Conservation (phyloP, 345 rosid genomes). For the Viola odorata region DNA sequence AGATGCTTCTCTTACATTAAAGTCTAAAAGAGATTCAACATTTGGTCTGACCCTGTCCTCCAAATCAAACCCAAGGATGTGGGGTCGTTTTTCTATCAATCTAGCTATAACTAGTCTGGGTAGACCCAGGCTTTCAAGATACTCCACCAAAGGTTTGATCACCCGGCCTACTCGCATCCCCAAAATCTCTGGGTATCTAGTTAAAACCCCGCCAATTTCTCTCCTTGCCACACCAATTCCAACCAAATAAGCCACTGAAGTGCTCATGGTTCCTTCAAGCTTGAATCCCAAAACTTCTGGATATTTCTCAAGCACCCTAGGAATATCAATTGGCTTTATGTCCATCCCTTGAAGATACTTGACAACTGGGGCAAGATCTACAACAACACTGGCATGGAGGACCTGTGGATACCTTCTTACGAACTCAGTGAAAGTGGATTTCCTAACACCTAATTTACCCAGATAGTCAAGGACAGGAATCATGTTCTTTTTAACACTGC, state of each 20-base stretch:
- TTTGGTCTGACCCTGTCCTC: constrained; percentile 58
- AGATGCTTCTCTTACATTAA: constrained; percentile 42
- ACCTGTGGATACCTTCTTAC: constrained; percentile 84
- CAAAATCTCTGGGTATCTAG: constrained; percentile 73
- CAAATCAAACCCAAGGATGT: constrained; percentile 70
- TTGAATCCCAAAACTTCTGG: constrained; percentile 90
- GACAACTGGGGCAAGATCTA: constrained; percentile 88
- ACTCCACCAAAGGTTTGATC: constrained; percentile 81
- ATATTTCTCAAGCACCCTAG: constrained; percentile 83
- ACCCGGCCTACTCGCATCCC: constrained; percentile 90
- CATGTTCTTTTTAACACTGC: constrained; percentile 98
- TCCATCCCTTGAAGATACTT: constrained; percentile 91
- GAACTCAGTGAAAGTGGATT: constrained; percentile 66
- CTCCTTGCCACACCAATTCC: constrained; percentile 91
- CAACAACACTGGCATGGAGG: constrained; percentile 79
- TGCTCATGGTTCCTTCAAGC: constrained; percentile 96
- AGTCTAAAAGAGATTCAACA: constrained; percentile 52
- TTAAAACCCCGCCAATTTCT: constrained; percentile 72
- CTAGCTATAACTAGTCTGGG: constrained; percentile 82
- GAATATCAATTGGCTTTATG: constrained; percentile 65
- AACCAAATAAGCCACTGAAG: constrained; percentile 81
- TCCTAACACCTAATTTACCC: constrained; percentile 88
- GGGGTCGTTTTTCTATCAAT: constrained; percentile 77
- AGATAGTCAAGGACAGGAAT: constrained; percentile 88
- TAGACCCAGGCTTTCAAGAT: constrained; percentile 65